Evolutionary conservation across 1,284 basidiomycete genomes (phyloP).

Genomic region (Ustilago loliicola): DNA sequence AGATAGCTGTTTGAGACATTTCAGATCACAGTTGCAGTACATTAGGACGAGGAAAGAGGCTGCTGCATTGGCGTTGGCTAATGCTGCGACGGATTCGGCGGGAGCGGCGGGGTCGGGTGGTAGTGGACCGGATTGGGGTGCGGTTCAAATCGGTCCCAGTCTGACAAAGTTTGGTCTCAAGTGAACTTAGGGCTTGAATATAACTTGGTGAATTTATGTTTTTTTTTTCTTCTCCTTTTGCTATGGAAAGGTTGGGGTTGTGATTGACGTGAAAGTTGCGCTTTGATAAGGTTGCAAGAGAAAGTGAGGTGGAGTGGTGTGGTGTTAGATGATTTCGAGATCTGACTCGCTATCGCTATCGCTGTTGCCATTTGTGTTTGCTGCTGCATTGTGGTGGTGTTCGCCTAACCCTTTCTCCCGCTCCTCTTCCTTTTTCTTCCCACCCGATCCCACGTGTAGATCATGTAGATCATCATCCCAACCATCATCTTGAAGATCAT

Average conservation of each 20-base stretch:
- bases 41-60: constrained; percentile 81
- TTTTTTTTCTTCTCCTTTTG: too few species aligned
- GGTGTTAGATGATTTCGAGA: constrained; percentile 44
- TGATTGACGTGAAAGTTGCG: neutral
- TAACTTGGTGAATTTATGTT: neutral
- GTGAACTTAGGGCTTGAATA: neutral
- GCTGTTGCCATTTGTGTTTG: constrained; percentile 6
- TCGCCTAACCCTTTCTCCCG: constrained; percentile 6
- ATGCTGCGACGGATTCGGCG: constrained; percentile 34
- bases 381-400: neutral
- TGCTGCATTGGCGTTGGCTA: constrained; percentile 31
- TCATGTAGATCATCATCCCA: constrained; percentile 38
- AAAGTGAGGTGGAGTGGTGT: neutral
- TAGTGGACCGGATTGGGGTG: constrained; percentile 62
- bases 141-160: constrained; percentile 53
- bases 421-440: neutral
- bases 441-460: neutral
- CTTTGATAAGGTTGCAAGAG: neutral
- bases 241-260: too few species aligned
- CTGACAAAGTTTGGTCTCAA: constrained; percentile 53
- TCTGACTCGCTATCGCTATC: constrained; percentile 37
- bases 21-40: constrained; percentile 86
- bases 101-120: constrained; percentile 41
- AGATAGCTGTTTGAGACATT: constrained; percentile 91
- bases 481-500: constrained; percentile 29